Evolutionary conservation across 2,329 filamentous ascomycete genomes (phyloP).

Genomic region (Pseudogymnoascus sp.): DNA sequence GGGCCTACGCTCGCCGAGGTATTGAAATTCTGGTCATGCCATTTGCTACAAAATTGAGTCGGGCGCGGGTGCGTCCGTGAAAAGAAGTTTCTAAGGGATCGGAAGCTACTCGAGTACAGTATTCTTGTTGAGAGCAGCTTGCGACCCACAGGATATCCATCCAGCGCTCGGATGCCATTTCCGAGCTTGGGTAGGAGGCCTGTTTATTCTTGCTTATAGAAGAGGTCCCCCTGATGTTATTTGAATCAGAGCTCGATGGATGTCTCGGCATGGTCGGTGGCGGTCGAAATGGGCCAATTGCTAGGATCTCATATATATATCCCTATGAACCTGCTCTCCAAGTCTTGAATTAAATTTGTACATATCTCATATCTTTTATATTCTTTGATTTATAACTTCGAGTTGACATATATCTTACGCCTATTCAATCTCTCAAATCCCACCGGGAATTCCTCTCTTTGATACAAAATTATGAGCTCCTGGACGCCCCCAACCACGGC

Average conservation of each 20-base stretch:
- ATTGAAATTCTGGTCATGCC: not conserved
- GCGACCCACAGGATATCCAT: not conserved
- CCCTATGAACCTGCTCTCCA: not conserved
- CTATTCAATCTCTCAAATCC: not conserved
- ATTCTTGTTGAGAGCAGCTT: no score
- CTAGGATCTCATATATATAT: not conserved
- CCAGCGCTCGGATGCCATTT: not conserved
- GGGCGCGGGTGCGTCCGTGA: not conserved
- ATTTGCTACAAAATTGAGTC: not conserved
- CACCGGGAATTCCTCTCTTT: not conserved
- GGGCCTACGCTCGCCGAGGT: not conserved
- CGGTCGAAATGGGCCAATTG: not conserved
- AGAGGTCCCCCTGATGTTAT: not conserved
- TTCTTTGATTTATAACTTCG: not conserved
- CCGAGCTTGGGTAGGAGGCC: not conserved
- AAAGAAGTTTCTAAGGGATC: not conserved
- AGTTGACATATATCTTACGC: not conserved
- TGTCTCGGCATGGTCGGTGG: not conserved
- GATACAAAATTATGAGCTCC: not conserved
- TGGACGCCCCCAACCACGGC: slow-evolving; percentile 19
- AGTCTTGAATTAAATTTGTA: not conserved
- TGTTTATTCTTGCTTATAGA: not conserved
- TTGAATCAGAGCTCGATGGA: not conserved
- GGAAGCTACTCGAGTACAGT: not conserved
- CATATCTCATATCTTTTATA: not conserved